A percentile compares a stretch with the other conserved stretches of the same genome.
Conservation (phyloP, 1,284 basidiomycete genomes). For the Malassezia obtusa region DNA sequence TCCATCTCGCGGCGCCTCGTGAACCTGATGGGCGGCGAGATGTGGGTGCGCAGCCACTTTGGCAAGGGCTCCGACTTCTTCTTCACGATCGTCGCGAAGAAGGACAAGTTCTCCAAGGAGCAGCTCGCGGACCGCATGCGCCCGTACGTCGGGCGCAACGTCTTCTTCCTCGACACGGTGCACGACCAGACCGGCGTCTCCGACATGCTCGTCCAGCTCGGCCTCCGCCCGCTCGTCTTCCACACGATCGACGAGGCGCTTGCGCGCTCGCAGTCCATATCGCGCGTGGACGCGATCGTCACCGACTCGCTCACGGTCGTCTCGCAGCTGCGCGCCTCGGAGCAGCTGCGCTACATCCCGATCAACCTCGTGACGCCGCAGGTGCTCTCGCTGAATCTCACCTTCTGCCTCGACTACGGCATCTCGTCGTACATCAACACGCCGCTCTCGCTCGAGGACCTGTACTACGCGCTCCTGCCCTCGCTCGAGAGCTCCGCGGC, state of each 20-base stretch:
- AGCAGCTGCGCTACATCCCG: slow-evolving; percentile 91
- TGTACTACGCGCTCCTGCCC: slow-evolving; percentile 81
- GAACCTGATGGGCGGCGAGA: slow-evolving; percentile 92
- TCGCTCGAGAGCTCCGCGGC: slow-evolving; percentile 87
- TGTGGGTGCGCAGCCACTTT: slow-evolving; percentile 90
- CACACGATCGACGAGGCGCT: slow-evolving; percentile 66
- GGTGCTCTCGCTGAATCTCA: slow-evolving; percentile 46
- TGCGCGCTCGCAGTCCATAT: slow-evolving; percentile 64
- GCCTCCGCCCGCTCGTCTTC: slow-evolving; percentile 69
- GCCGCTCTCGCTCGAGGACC: slow-evolving; percentile 76
- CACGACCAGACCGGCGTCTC: slow-evolving; percentile 68
- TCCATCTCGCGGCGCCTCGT: slow-evolving; percentile 66
- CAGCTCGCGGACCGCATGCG: slow-evolving; percentile 43
- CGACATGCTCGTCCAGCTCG: slow-evolving; percentile 67
- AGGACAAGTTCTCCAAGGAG: slow-evolving; percentile 34
- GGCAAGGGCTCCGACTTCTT: slow-evolving; percentile 90
- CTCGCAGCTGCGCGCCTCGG: slow-evolving; percentile 78
- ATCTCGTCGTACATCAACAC: slow-evolving; percentile 84
- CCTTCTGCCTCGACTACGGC: slow-evolving; percentile 71
- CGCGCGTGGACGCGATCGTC: slow-evolving; percentile 89
- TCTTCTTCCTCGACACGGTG: slow-evolving; percentile 83
- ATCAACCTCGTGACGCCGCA: slow-evolving; percentile 72
- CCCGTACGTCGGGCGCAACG: slow-evolving; percentile 43
- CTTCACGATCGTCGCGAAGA: slow-evolving; percentile 65
- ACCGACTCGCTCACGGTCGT: slow-evolving; percentile 78